Evolutionary conservation across 305 asterid species (phyloP).

Genomic region (Fraxinus albicans): DNA sequence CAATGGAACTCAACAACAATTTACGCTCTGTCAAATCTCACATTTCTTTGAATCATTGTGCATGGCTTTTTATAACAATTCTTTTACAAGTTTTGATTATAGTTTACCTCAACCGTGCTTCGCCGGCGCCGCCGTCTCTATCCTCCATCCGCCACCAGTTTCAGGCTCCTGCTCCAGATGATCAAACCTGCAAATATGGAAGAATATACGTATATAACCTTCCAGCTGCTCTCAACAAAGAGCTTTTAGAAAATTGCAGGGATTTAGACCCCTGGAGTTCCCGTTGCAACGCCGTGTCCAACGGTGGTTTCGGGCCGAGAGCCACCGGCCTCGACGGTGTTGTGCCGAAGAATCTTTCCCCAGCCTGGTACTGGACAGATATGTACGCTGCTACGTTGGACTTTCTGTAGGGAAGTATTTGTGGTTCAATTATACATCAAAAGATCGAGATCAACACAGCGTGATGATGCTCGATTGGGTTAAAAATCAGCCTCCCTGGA

Average conservation of each 20-base stretch:
- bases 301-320: constrained; percentile 43
- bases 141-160: constrained; percentile 9
- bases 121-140: background rate
- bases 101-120: constrained; percentile 23
- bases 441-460: constrained; percentile 37
- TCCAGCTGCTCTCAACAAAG: constrained; percentile 31
- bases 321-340: constrained; percentile 24
- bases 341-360: constrained; percentile 35
- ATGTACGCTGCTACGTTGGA: constrained; percentile 42
- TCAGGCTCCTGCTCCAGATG: background rate
- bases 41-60: background rate
- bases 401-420: constrained; percentile 35
- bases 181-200: constrained; percentile 27
- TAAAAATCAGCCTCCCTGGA: constrained; percentile 33
- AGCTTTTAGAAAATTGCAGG: constrained; percentile 27
- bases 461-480: constrained; percentile 41
- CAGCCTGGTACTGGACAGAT: constrained; percentile 52
- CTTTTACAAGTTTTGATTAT: background rate
- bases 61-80: background rate
- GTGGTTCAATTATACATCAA: constrained; percentile 23
- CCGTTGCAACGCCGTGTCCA: constrained; percentile 35
- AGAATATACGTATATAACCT: constrained; percentile 35
- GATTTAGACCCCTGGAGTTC: constrained; percentile 40
- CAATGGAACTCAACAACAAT: background rate
- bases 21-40: background rate